Evolutionary conservation across 2,329 filamentous ascomycete species (phyloP).

Genomic region (Fusarium nelsonii): DNA sequence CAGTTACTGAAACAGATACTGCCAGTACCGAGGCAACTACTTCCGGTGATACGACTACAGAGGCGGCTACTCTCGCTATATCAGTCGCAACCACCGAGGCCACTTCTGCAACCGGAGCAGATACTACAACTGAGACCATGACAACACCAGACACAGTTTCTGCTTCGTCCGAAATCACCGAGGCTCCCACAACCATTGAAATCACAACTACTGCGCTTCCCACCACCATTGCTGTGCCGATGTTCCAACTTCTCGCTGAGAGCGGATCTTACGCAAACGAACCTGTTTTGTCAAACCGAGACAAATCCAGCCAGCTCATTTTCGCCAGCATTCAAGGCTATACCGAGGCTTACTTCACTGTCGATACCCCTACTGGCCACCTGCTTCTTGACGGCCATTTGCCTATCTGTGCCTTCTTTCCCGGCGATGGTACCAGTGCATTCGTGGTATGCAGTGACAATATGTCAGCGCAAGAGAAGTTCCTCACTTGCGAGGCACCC

Average conservation of each 20-base stretch:
- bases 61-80: too few relatives aligned
- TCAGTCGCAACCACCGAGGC: neutral
- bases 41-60: too few relatives aligned
- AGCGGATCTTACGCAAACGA: neutral
- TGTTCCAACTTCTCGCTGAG: neutral
- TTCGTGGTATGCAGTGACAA: neutral
- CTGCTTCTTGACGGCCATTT: neutral
- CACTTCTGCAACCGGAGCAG: too few relatives aligned
- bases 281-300: neutral
- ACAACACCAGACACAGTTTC: too few relatives aligned
- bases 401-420: neutral
- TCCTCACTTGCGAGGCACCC: constrained; percentile 1
- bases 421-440: neutral
- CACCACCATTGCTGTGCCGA: neutral
- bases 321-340: neutral
- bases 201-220: neutral
- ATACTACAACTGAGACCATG: too few relatives aligned
- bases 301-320: neutral
- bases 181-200: neutral
- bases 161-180: neutral
- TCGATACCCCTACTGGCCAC: neutral
- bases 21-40: too few relatives aligned
- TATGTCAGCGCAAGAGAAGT: neutral
- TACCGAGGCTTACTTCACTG: neutral
- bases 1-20: too few relatives aligned